Base-by-base conservation (phyloP, 148 eudicot species). In the Chenopodium quinoa region DNA sequence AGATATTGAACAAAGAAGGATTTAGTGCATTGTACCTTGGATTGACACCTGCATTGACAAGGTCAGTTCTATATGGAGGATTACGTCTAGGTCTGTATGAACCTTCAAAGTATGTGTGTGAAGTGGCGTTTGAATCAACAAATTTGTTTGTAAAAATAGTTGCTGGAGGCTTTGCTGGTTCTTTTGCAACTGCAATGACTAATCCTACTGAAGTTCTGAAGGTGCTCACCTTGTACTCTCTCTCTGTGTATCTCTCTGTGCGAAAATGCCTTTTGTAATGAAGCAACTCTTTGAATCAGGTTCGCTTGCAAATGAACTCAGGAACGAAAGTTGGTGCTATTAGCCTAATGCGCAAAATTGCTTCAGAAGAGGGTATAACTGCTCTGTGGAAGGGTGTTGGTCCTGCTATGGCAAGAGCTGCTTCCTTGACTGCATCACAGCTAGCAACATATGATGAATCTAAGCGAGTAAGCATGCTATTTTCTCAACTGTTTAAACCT, bases 351-450 rank as follows among this genome's bases (percentile, higher is more conserved):
- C 80, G 80, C 62, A 92, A 83, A 89, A 91, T 95, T 75, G 81
- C 86, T 50, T 86, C 89, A 70, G 89, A 91, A 86, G 98, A 93
- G 89, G 98, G 98, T 75, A 80, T 92, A 40, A 50, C 64, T 32
- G 96, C 94, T 82, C 98, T 95, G n/a, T 95, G 98, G 98, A 95
- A 93, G 82, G 98, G 97, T 64, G 94, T 90, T 83, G 94, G 97
- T 46, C 98, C 98, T 64, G 97, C 96, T 72, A 95, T 92, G 96
- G 85, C 86, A 54, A 86, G 98, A 79, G 98, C 98, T 84, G 96
- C 91, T 76, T 83, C 97, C 81, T 89, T 95, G 88, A 95, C 97
- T 74, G 93, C 98, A 83, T 93, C 98, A 31, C 97, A 95, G 84
- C 77, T 95, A 52, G 94, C 94, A 78, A 92, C 98, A 71, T 95